Base-by-base conservation (phyloP, 495 filamentous ascomycete species). In the Daldinia bambusicola region DNA sequence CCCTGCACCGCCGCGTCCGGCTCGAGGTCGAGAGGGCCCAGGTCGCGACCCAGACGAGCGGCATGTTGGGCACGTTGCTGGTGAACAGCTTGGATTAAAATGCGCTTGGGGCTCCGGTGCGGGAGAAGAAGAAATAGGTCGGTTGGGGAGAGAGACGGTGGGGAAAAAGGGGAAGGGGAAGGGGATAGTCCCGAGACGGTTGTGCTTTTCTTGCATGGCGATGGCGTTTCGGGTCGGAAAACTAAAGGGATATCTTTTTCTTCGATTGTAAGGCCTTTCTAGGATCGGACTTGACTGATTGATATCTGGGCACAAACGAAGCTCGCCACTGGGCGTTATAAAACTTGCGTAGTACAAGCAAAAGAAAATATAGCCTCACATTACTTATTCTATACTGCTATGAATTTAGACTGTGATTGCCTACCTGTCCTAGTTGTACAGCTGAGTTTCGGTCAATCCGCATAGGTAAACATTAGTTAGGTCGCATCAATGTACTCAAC, bases 11-110 rank as follows among this genome's bases (percentile, higher is more conserved):
- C 37, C 84, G 87, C 31, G 94, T 97, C 16, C 87, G 88, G 26
- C 79, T 85, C 26, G 92, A 95, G 78, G 92, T 95, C 18, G 92
- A 96, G 77, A 87, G 88, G 74, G 89, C 91, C 13, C 92, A 97
- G 76, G 85, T 90, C 77, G 93, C 93, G 2, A 89, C 85, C 61
- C 86, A 90, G 79, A 92, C 90, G 6, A 86, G 84, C 64, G 95
- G 94, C 1, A 97, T 97, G 93, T 76, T 97, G 63, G 91, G 91
- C 62, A 91, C 92, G 84, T 77, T 97, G 45, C 81, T 87, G 40
- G 81, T 87, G 66, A 79, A 81, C 56, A 81, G 79, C 48, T 55
- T 60, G 55, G 58, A 74, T 53, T 53, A 53, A n/a, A n/a, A 52
- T 31, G 50, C 4, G 16, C 16, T 48, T 16, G 43, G 32, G n/a